Evolutionary conservation across 2,329 filamentous ascomycete species (phyloP), one percentile per base, ranked within the genome.

Genomic region (Daldinia sp.): DNA sequence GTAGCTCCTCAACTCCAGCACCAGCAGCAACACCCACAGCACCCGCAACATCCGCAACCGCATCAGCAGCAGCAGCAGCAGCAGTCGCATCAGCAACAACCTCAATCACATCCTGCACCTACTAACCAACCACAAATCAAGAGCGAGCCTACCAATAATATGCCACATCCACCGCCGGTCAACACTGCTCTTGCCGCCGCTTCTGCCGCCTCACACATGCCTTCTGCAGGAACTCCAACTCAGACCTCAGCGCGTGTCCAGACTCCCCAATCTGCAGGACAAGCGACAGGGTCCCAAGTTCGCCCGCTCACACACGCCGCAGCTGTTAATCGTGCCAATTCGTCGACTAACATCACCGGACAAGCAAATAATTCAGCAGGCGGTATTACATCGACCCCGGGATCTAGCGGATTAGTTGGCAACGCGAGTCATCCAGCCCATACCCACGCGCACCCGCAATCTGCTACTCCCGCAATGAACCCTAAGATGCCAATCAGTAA

Each of bases 401-500:
- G 69, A 17, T 61, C 74, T 6, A 61, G 41, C 17, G 68, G 69
- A 2, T 63, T 73, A 34, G 64, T 65, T 35, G 48, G 43, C 21
- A 69, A 64, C 63, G 58, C 54, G 35, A 72, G 71, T 21, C 79
- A 80, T 58, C 74, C 77, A 58, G 76, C 77, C 2, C 81, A 84
- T 59, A 72, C 79, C 3, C 83, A 85, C 66, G 80, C 81, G 7
- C 83, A 85, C 63, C 81, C 83, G 2, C 76, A 80, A 25, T 80
- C 81, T 30, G 39, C 71, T 62, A 35, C 79, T 76, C 50, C 77
- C 30, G 70, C 78, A 13, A 72, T 83, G 75, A 79, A 85, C 41
- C 76, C 80, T 45, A 93, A 93, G 75, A 90, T 95, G 81, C 89
- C 89, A 0, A 96, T 96, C 50, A 90, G 93, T 2, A 96, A 96